Evolutionary conservation across 2,329 filamentous ascomycete genomes (phyloP), one percentile per base, ranked within the genome.

Genomic region (Diplodia corticola): DNA sequence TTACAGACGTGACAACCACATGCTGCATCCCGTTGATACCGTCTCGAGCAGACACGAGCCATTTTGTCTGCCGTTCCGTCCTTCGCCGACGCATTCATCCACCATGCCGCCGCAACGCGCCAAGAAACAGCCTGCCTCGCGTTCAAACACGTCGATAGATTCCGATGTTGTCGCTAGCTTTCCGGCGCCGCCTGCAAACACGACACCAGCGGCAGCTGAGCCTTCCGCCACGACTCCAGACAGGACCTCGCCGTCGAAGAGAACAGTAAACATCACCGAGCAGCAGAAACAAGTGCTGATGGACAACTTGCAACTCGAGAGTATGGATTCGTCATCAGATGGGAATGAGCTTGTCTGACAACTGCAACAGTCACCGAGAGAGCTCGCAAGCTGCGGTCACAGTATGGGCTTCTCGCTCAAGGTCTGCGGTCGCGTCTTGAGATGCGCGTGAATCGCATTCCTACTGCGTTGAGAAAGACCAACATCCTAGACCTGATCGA

Each of bases 371-470:
- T 97, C 70, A 93, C 91, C 20, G 91, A 96, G 80, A 88, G 93
- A 76, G 91, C 92, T 68, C 88, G 94, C 71, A 93, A 94, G 77
- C 83, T 98, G 68, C 88, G 93, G 72, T 90, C 93, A 6, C 93
- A 96, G 76, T 97, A 96, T 80, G 89, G 90, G 67, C 85, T 96
- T 10, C 93, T 97, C 78, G 91, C 93, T 24, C 91, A 94, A 77
- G 91, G 91, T 69, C 85, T 98, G 46, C 87, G 91, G 68, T 89
- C 92, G 68, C 89, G 94, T 68, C 89, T 99, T 63, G 93, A 97
- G 78, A 91, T 96, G 80, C 91, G 95, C 79, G 86, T 98, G 77
- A 97, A 97, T 76, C 89, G 95, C 64, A 95, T 98, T 63, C 95
- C 95, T 7, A 86, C 88, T 71, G 85, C 89, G 17, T 80, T 97